These are phyloP conservation scores for Clarireedia paspali DNA, from an alignment of 2,329 filamentous ascomycete species.

Conservation along the genomic window DNA sequence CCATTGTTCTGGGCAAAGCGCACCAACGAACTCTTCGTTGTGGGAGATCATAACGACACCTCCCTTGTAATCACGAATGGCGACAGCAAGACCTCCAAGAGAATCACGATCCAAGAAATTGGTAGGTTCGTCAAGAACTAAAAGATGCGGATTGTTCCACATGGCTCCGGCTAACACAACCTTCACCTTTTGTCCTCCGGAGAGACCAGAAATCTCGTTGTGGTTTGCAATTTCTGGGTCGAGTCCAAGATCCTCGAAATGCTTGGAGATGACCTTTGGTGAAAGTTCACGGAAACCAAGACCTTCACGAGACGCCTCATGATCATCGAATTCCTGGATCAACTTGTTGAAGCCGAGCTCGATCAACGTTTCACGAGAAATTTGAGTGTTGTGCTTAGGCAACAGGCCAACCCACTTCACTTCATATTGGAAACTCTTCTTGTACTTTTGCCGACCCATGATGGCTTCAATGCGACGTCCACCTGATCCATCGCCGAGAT, in stretches of 20 bases:
- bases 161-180: slow-evolving; percentile 92
- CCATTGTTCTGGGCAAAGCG: slow-evolving; percentile 93
- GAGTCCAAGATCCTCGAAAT: slow-evolving; percentile 93
- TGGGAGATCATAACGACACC: slow-evolving; percentile 99
- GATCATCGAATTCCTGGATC: slow-evolving; percentile 96
- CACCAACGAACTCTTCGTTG: slow-evolving; percentile 97
- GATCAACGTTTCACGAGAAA: slow-evolving; percentile 84
- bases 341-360: slow-evolving; percentile 87
- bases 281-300: slow-evolving; percentile 91
- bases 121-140: slow-evolving; percentile 96
- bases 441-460: slow-evolving; percentile 95
- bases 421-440: slow-evolving; percentile 99
- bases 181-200: slow-evolving; percentile 98
- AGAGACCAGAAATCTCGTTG: slow-evolving; percentile 94
- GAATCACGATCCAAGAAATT: slow-evolving; percentile 99
- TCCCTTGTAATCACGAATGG: slow-evolving; percentile 95
- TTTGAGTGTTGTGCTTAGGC: slow-evolving; percentile 87
- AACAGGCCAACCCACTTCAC: slow-evolving; percentile 87
- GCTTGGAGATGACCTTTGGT: slow-evolving; percentile 90
- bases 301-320: slow-evolving; percentile 97
- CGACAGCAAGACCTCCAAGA: slow-evolving; percentile 90
- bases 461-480: slow-evolving; percentile 73
- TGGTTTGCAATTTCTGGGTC: slow-evolving; percentile 98
- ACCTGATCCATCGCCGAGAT: slow-evolving; percentile 76
- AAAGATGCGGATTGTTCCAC: slow-evolving; percentile 98